Percentiles rank a stretch among this genome's conserved stretches.
These are phyloP conservation scores for Vitellaria paradoxa DNA, from an alignment of 179 eudicot species.

Conservation along the genomic window DNA sequence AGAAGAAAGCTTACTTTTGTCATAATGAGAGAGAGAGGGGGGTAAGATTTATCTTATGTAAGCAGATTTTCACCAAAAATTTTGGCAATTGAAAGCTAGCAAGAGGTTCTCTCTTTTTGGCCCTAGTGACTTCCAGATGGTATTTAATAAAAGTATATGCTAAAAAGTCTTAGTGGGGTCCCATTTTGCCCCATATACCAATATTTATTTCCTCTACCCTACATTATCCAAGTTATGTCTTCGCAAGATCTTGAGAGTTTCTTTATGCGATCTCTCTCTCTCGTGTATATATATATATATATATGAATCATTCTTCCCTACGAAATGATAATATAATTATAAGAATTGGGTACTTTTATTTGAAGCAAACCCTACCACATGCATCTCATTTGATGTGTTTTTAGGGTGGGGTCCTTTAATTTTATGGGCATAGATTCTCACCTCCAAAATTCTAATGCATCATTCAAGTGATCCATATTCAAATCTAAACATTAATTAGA, in stretches of 20 bases:
- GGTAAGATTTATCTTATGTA: neutral
- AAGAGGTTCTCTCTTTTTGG: neutral
- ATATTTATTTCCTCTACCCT: conserved; percentile 6
- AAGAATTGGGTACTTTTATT: conserved; percentile 8
- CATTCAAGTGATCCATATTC: too few relatives aligned
- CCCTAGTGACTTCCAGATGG: conserved; percentile 2
- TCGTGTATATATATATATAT: neutral
- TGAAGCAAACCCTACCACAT: conserved; percentile 17
- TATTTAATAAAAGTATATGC: neutral
- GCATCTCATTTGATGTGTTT: conserved; percentile 17
- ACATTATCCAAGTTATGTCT: conserved; percentile 8
- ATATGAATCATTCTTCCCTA: conserved; percentile 9
- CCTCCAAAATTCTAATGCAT: too few relatives aligned
- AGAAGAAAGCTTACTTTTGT: too few relatives aligned
- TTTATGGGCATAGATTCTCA: too few relatives aligned
- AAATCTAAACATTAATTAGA: too few relatives aligned
- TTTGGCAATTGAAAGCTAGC: neutral
- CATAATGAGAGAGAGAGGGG: too few relatives aligned
- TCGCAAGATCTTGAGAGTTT: conserved; percentile 14
- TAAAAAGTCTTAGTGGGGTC: neutral
- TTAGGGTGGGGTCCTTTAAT: neutral
- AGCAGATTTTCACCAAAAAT: neutral
- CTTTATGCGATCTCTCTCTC: neutral
- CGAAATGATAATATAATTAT: neutral
- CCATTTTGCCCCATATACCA: conserved; percentile 7